Conservation (phyloP, 2,329 filamentous ascomycete species). For the Clonostachys sp. region DNA sequence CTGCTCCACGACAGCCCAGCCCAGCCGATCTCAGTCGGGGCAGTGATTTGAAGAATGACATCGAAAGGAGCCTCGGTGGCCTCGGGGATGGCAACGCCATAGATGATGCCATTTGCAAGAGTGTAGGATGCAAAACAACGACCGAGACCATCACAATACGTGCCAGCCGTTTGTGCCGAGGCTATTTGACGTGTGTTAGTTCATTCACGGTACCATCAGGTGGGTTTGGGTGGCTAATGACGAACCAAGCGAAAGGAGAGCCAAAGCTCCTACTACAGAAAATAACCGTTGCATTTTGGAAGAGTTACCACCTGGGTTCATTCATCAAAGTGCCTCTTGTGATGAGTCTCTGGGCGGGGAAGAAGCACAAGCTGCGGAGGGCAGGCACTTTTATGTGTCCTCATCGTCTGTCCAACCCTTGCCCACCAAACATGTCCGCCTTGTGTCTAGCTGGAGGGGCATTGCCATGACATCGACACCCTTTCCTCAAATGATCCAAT, state of each 20-base stretch:
- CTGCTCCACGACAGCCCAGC: conserved; percentile 37
- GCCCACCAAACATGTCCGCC: too few species aligned
- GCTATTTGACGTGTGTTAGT: background rate
- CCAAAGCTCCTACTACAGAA: too few species aligned
- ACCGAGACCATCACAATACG: conserved; percentile 10
- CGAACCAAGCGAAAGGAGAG: background rate
- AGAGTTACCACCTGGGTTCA: too few species aligned
- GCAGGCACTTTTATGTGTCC: too few species aligned
- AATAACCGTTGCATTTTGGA: too few species aligned
- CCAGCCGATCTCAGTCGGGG: conserved; percentile 33
- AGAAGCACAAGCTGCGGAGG: too few species aligned
- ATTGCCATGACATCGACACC: too few species aligned
- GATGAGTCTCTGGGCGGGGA: too few species aligned
- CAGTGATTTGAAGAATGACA: conserved; percentile 33
- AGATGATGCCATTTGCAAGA: conserved; percentile 16
- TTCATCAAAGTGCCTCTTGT: too few species aligned
- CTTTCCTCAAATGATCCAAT: too few species aligned
- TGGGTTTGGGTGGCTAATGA: background rate
- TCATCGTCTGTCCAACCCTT: too few species aligned
- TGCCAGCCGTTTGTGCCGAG: background rate
- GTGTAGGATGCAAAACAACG: conserved; percentile 15
- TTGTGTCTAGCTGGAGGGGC: too few species aligned
- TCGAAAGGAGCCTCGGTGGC: conserved; percentile 25
- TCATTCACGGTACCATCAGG: background rate
- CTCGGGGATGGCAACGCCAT: conserved; percentile 29